These are phyloP conservation scores for Xylaria grammica DNA, from an alignment of 495 filamentous ascomycete species.

Conservation along the genomic window DNA sequence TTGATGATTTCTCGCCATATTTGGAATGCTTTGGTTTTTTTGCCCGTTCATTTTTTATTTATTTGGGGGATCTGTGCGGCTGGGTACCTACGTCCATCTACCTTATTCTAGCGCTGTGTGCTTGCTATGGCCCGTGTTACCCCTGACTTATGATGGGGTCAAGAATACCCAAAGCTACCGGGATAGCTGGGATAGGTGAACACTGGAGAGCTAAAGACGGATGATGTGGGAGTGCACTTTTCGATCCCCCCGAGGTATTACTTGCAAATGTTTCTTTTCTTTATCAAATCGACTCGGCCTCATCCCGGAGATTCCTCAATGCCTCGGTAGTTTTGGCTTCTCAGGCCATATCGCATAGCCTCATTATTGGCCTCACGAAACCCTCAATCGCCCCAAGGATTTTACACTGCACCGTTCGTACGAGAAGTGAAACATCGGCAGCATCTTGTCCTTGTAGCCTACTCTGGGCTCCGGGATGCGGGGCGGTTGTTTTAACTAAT, in stretches of 20 bases:
- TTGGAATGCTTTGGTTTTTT: conserved; percentile 14
- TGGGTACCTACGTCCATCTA: not conserved
- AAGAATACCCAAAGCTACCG: conserved; percentile 7
- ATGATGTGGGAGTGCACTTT: conserved; percentile 9
- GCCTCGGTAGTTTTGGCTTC: conserved; percentile 11
- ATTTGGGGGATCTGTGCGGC: not conserved
- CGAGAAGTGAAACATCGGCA: conserved; percentile 21
- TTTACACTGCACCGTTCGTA: conserved; percentile 1
- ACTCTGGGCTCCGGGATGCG: not conserved
- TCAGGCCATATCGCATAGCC: conserved; percentile 16
- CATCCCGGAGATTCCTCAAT: conserved; percentile 16
- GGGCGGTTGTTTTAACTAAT: conserved; percentile 11
- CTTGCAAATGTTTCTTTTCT: not conserved
- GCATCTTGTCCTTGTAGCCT: not conserved
- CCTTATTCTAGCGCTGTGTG: not conserved
- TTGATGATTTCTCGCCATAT: conserved; percentile 7
- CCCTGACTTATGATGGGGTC: conserved; percentile 11
- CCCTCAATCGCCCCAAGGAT: conserved; percentile 14
- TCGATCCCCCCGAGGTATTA: not conserved
- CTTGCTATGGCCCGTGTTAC: conserved; percentile 18
- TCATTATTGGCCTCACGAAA: conserved; percentile 5
- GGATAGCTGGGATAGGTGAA: not conserved
- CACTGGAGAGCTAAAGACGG: no score
- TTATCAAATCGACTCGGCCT: conserved; percentile 8
- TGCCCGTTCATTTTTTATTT: not conserved